Conservation (phyloP, 345 rosid genomes). For the Litchi chinensis region DNA sequence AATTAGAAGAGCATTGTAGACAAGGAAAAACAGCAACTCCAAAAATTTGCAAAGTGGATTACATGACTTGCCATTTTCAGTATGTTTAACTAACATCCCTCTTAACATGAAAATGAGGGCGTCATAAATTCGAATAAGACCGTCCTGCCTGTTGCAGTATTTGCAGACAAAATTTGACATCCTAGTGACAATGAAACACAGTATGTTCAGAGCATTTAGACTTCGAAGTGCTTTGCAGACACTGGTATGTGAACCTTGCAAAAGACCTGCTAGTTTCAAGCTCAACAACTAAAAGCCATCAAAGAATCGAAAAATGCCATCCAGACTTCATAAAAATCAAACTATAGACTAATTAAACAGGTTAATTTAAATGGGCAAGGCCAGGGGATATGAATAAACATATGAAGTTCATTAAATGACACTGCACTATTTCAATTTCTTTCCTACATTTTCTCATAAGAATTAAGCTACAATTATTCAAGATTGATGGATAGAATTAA, state of each 20-base stretch:
- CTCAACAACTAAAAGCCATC: neutral
- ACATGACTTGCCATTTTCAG: no score
- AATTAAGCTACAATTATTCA: slow-evolving; percentile 30
- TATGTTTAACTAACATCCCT: no score
- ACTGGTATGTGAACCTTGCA: neutral
- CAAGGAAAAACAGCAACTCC: no score
- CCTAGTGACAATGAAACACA: neutral
- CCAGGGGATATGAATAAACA: neutral
- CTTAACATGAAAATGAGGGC: no score
- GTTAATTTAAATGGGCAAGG: neutral
- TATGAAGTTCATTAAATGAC: slow-evolving; percentile 13
- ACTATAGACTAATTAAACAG: neutral
- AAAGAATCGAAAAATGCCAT: neutral
- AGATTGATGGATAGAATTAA: slow-evolving; percentile 18
- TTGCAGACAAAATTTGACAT: no score
- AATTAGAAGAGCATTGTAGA: no score
- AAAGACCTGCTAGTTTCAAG: neutral
- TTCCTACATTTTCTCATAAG: slow-evolving; percentile 28
- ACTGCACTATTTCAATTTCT: slow-evolving; percentile 18
- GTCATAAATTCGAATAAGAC: no score
- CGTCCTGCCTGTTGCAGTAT: no score
- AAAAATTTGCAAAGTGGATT: no score
- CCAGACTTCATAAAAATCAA: neutral
- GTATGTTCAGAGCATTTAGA: neutral
- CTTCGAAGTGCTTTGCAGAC: neutral